Base-by-base conservation (phyloP, 2,329 filamentous ascomycete genomes). In the Phoma herbarum region DNA sequence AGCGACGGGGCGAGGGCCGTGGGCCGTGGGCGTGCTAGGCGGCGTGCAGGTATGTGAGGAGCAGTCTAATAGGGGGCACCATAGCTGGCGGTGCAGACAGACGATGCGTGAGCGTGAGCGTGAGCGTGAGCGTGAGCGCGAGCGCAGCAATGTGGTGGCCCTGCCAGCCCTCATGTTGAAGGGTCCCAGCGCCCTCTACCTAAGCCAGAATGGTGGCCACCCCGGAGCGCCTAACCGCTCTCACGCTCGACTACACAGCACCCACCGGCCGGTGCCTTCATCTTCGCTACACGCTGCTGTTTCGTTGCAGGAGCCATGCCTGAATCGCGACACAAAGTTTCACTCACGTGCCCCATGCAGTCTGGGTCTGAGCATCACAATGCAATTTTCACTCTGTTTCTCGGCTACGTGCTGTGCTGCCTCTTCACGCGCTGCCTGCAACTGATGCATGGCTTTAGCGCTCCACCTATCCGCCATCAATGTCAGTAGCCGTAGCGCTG, bases 31-130 rank as follows among this genome's bases (percentile, higher is more conserved):
- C 16, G 4, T 33, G 51, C 46, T 59, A 54, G 51, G 35, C 49
- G 45, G 56, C 49, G 49, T 52, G 50, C 50, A 37, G 23, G 50
- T n/a, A 26, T n/a, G 45, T 23, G 50, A 46, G 45, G 39, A 46
- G 46, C 14, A 51, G 3, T 14, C 25, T 7, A 25, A 31, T 45
- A 35, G 50, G 45, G 50, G 50, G 8, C 50, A 53, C 45, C 56
- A 59, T 59, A 14, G 56, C 56, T 54, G 56, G 56, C 46, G 49
- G 37, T 50, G 50, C 50, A 39, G 28, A 42, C 49, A 48, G 35
- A 47, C 49, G 26, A 41, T 20, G 49, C n/a, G 43, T 28, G 43
- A 26, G 28, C 23, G 6, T 22, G 20, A 16, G 48, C 41, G 49
- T 31, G 20, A n/a, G 39, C 35, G 47, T n/a, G n/a, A 49, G 28